Evolutionary conservation across 176 grass and related monocot genomes (phyloP), one percentile per base, ranked within the genome.

Genomic region (Calamus simplicifolius): DNA sequence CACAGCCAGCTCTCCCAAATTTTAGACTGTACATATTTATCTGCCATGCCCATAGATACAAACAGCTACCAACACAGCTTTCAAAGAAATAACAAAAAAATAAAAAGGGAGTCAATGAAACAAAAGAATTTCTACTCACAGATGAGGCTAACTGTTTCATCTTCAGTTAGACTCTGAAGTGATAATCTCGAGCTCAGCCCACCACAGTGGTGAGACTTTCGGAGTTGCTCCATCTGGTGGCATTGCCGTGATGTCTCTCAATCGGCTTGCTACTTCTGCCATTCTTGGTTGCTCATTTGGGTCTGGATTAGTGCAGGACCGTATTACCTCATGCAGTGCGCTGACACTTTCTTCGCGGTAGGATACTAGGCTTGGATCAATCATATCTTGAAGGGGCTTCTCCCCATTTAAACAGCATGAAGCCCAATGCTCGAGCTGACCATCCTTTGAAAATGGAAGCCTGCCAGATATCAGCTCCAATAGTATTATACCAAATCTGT

Each of bases 141-240:
- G 12, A 43, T 12, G 8, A 43, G 7, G 35, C 35, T 43, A 43
- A 13, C 35, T 43, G 7, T 12, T 43, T 43, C 10, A 12, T 18
- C 8, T 16, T 12, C 28, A 79, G 58, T 43, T 81, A 49, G 69
- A 57, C 27, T 85, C 54, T 30, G 74, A 75, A 50, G 86, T 67
- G 74, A 85, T 85, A 62, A 96, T 90, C 80, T 96, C 91, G 16
- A 96, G 84, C 81, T 96, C 91, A 0, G 86, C 91, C 91, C 91
- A 96, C 91, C 91, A 96, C 31, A 96, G 68, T 3, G 86, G 86
- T 12, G 86, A 96, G 29, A 90, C 72, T 60, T 89, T 90, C 1
- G 91, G 86, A 17, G 64, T 85, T 6, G 83, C 83, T 10, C 74
- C 80, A 18, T 96, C 86, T 15, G 91, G 91, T 43, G 83, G 78